Evolutionary conservation across 768 basidiomycete genomes (phyloP).

Genomic region (Leccinum disarticulatum): DNA sequence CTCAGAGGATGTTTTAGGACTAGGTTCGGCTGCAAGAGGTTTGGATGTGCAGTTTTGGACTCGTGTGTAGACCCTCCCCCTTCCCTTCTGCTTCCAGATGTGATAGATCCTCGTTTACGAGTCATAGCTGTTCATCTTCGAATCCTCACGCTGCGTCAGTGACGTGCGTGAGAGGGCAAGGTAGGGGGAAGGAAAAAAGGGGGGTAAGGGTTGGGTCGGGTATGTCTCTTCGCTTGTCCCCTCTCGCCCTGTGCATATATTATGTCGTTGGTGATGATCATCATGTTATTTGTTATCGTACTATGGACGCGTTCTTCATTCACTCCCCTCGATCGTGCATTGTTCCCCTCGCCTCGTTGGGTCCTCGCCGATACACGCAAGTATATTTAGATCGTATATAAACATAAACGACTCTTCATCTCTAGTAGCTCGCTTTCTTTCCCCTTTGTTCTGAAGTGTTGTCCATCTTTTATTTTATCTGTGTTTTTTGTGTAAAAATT

Average conservation of each 20-base stretch:
- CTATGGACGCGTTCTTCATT: slow-evolving; percentile 1
- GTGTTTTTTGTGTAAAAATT: not conserved
- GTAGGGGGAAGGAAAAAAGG: not conserved
- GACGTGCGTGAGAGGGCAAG: not conserved
- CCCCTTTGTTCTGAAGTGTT: not conserved
- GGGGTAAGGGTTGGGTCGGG: slow-evolving; percentile 2
- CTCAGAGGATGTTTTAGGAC: slow-evolving; percentile 15
- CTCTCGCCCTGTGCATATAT: slow-evolving; percentile 4
- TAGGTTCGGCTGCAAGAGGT: slow-evolving; percentile 10
- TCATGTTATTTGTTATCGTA: slow-evolving; percentile 3
- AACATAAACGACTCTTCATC: slow-evolving; percentile 1
- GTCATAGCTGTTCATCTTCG: slow-evolving; percentile 17
- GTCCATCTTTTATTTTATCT: not conserved
- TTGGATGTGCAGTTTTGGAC: slow-evolving; percentile 16
- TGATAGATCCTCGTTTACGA: slow-evolving; percentile 17
- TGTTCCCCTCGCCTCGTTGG: not conserved
- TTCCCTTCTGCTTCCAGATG: slow-evolving; percentile 4
- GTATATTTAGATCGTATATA: slow-evolving; percentile 19
- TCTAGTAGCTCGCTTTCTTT: slow-evolving; percentile 3
- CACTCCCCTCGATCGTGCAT: slow-evolving; percentile 7
- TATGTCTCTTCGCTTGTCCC: slow-evolving; percentile 1
- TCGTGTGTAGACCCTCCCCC: slow-evolving; percentile 3
- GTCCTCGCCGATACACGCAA: slow-evolving; percentile 4
- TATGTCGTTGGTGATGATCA: slow-evolving; percentile 1
- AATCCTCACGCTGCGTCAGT: slow-evolving; percentile 7